phyloP scores from a whole-genome alignment of 306 rosid genomes.

The Trichosanthes truncata region DNA sequence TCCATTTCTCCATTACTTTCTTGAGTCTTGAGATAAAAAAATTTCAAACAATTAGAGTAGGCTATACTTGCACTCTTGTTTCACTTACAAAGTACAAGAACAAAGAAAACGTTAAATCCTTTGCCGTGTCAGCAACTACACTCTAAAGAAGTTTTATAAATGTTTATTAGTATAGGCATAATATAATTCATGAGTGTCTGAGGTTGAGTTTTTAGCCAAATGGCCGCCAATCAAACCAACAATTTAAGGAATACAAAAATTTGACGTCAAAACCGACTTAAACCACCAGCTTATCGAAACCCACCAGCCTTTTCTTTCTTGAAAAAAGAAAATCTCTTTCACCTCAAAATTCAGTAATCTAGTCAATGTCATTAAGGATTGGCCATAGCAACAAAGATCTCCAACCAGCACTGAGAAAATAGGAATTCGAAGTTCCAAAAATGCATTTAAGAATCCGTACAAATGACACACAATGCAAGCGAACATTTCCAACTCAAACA shows the following conservation, averaged over 20 bases:
- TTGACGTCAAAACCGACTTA: background rate
- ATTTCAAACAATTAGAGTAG: background rate
- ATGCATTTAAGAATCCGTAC: background rate
- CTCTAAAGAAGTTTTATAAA: background rate
- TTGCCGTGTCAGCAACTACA: background rate
- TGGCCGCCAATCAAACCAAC: background rate
- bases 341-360: background rate
- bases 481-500: background rate
- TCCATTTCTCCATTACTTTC: background rate
- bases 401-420: background rate
- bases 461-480: background rate
- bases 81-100: background rate
- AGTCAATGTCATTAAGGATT: background rate
- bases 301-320: background rate
- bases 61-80: background rate
- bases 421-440: background rate
- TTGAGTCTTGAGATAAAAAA: background rate
- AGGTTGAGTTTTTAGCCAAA: background rate
- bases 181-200: background rate
- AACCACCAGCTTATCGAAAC: background rate
- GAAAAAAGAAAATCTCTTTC: background rate
- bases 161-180: background rate
- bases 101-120: background rate
- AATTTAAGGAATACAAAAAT: background rate
- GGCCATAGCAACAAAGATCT: background rate